phyloP scores from a whole-genome alignment of 805 yeast species.

The Deakozyma indianensis region DNA sequence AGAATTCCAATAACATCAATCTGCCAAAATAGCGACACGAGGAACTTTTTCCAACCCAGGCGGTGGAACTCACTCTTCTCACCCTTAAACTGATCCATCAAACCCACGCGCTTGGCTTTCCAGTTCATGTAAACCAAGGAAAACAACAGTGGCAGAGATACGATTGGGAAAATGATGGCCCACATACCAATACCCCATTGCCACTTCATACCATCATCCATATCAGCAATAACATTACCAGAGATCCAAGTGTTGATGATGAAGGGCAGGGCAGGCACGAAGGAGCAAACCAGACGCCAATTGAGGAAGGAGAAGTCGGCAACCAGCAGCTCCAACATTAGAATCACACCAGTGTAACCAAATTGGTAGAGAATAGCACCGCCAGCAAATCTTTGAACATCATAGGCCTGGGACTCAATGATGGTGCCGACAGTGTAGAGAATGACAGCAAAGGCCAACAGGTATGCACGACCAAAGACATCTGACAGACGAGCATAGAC shows the following conservation, averaged over 20 bases:
- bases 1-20: constrained; percentile 51
- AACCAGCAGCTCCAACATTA: constrained; percentile 40
- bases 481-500: constrained; percentile 51
- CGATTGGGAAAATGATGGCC: constrained; percentile 61
- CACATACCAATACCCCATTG: constrained; percentile 71
- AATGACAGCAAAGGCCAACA: constrained; percentile 33
- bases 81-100: constrained; percentile 29
- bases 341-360: constrained; percentile 52
- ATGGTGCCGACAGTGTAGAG: constrained; percentile 52
- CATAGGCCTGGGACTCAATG: constrained; percentile 44
- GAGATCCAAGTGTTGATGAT: constrained; percentile 69
- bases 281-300: constrained; percentile 55
- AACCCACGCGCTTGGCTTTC: constrained; percentile 38
- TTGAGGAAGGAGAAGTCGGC: constrained; percentile 57
- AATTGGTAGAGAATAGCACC: constrained; percentile 42
- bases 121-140: constrained; percentile 43
- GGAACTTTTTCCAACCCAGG: constrained; percentile 20
- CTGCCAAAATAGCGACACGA: constrained; percentile 35
- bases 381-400: constrained; percentile 44
- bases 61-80: constrained; percentile 27
- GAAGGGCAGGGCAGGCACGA: constrained; percentile 56
- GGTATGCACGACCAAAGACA: constrained; percentile 48
- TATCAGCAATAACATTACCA: constrained; percentile 33
- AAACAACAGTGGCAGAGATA: constrained; percentile 42
- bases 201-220: constrained; percentile 26